A percentile compares a stretch with the other conserved stretches of the same genome.
Evolutionary conservation across 192 early-diverging fungal genomes (phyloP).

Genomic region (Dissophora globulifera): DNA sequence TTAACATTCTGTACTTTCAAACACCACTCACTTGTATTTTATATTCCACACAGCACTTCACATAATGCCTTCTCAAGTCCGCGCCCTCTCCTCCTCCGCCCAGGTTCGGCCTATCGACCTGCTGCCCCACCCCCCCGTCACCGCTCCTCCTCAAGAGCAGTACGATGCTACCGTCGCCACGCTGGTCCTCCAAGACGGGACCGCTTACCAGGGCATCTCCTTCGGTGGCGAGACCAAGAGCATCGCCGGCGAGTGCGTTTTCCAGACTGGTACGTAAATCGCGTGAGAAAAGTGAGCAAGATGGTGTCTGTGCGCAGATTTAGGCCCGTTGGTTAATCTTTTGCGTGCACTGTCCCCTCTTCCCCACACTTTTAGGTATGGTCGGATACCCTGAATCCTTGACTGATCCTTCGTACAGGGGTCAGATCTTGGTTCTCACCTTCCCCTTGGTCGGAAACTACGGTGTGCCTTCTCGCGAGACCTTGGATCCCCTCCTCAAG

Average conservation of each 20-base stretch:
- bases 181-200: slow-evolving; percentile 87
- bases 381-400: slow-evolving; percentile 98
- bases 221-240: slow-evolving; percentile 91
- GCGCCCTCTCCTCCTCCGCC: slow-evolving; percentile 1
- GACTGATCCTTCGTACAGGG: slow-evolving; percentile 98
- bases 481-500: slow-evolving; percentile 84
- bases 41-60: slow-evolving; percentile 1
- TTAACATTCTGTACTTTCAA: slow-evolving; percentile 1
- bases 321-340: no score
- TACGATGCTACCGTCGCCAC: slow-evolving; percentile 64
- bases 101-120: slow-evolving; percentile 11
- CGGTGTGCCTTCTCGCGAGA: slow-evolving; percentile 92
- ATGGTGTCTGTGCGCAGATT: slow-evolving; percentile 1
- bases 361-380: slow-evolving; percentile 74
- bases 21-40: slow-evolving; percentile 36
- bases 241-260: slow-evolving; percentile 97
- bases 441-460: slow-evolving; percentile 99
- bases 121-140: slow-evolving; percentile 43
- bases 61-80: slow-evolving; percentile 40
- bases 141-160: slow-evolving; percentile 42
- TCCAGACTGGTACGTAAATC: slow-evolving; percentile 90
- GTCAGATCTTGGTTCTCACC: slow-evolving; percentile 97
- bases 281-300: background rate
- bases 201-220: slow-evolving; percentile 86
- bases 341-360: background rate